Evolutionary conservation across 345 rosid species (phyloP), one percentile per base, ranked within the genome.

Genomic region (Fremontodendron californicum): DNA sequence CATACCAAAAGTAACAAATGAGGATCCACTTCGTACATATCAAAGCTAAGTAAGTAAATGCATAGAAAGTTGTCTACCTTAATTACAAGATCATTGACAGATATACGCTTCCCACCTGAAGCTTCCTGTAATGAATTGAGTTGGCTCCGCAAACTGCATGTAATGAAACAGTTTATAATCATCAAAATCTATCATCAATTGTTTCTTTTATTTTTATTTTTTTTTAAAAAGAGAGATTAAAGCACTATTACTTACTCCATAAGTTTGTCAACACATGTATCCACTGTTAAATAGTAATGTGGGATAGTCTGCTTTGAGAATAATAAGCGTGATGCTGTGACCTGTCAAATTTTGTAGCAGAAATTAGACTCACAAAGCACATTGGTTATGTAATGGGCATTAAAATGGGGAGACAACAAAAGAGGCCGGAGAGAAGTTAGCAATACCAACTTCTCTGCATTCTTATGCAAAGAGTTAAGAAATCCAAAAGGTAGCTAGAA

Each of bases 291-390:
- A 83, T 96, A 96, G 84, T 94, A 96, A 86, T 94, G 99, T 65
- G 98, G 98, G 81, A 96, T 94, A 8, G 97, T 93, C 81, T 96
- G 99, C 91, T 96, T 96, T 2, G 99, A 96, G 80, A 89, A 81
- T 79, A 94, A 82, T 80, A 96, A 87, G 75, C 98, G 94, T 73
- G 97, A 90, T 78, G 99, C 97, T 31, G 98, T 96, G 78, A 96
- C 79, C 99, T 96, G 88, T 86, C 81, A 76, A 79, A 73, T 73
- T 63, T 45, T 60, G 80, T 42, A 64, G 73, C 74, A 75, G 55
- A 66, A 75, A 62, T 79, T 65, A 75, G 42, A 64, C 68, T 82
- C 65, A 81, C 40, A 71, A 33, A 7, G 58, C 52, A 46, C 29
- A 25, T 74, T 49, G 65, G 64, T 37, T 42, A 37, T 11, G 40